Conservation (phyloP, 2,329 filamentous ascomycete genomes). For the Aspergillus ustus region DNA sequence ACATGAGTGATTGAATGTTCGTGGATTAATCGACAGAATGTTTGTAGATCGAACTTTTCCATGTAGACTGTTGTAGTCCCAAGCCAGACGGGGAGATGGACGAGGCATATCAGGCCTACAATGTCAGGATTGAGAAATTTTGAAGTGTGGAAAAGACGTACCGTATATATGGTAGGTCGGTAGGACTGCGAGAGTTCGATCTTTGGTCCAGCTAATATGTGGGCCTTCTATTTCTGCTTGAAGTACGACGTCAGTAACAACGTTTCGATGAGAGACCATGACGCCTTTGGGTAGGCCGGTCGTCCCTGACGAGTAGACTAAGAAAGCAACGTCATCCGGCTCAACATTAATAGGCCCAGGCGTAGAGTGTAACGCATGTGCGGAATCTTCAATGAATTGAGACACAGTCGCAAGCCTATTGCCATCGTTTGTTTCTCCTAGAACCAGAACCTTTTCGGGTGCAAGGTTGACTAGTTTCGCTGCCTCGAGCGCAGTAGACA, state of each 20-base stretch:
- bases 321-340: conserved; percentile 25
- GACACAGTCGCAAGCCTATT: background rate
- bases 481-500: conserved; percentile 15
- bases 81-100: conserved; percentile 22
- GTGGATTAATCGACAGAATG: conserved; percentile 16
- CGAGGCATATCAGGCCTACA: conserved; percentile 23
- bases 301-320: conserved; percentile 40
- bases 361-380: background rate
- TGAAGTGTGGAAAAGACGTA: background rate
- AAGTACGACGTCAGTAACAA: conserved; percentile 23
- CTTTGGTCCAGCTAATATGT: conserved; percentile 18
- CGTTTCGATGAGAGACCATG: conserved; percentile 25
- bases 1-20: conserved; percentile 19
- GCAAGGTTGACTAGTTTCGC: conserved; percentile 11
- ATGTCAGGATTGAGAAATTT: background rate
- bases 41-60: conserved; percentile 22
- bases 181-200: conserved; percentile 20
- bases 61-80: conserved; percentile 21
- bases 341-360: background rate
- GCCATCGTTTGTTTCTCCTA: background rate
- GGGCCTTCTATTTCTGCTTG: conserved; percentile 9
- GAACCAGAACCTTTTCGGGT: conserved; percentile 13
- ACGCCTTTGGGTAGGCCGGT: conserved; percentile 36
- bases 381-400: background rate
- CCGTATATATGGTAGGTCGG: conserved; percentile 31